These are phyloP conservation scores for Pachyrhizus erosus DNA, from an alignment of 306 rosid species.

Conservation along the genomic window DNA sequence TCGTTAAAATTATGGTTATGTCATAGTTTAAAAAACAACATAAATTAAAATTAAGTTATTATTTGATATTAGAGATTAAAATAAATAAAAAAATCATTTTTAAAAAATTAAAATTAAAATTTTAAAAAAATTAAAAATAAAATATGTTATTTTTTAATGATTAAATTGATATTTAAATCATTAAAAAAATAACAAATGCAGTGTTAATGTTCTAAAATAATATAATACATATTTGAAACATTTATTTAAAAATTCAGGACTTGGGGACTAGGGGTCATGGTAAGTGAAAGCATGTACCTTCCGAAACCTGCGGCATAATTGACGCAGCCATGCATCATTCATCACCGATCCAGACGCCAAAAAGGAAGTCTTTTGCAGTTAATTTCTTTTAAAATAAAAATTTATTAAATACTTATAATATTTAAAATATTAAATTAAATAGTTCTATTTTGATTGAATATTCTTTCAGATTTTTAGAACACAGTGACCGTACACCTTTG, in stretches of 20 bases:
- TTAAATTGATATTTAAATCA: too few relatives aligned
- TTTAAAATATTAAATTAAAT: too few relatives aligned
- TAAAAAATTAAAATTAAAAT: too few relatives aligned
- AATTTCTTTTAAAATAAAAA: neutral
- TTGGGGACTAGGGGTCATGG: too few relatives aligned
- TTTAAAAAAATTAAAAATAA: too few relatives aligned
- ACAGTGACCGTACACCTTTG: too few relatives aligned
- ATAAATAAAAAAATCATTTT: too few relatives aligned
- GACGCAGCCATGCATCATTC: neutral
- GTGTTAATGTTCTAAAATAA: neutral
- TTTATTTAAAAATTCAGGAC: neutral
- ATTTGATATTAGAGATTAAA: too few relatives aligned
- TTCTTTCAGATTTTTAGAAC: neutral
- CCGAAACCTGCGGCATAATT: slow-evolving; percentile 37
- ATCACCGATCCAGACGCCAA: neutral
- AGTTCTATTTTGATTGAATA: neutral
- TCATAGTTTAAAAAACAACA: too few relatives aligned
- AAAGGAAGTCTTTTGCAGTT: neutral
- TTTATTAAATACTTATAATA: neutral
- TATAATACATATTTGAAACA: neutral
- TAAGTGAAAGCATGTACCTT: neutral
- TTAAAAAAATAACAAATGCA: neutral
- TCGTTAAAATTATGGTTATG: too few relatives aligned
- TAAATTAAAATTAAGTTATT: too few relatives aligned
- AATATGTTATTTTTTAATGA: too few relatives aligned